Conservation (phyloP, 306 rosid species). For the Albizia julibrissin region DNA sequence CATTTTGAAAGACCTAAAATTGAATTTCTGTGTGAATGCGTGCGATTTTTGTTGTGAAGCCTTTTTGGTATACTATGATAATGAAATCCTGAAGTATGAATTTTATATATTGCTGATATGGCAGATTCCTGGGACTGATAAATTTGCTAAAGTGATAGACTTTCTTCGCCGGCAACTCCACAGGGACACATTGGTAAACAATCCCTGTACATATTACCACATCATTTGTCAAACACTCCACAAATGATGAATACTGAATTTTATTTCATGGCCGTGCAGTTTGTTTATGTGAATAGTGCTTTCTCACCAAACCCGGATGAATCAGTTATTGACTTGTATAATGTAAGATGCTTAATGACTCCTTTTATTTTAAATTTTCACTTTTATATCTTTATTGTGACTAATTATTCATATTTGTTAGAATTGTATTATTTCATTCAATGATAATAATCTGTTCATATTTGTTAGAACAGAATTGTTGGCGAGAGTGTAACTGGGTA, state of each 20-base stretch:
- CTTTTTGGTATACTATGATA: neutral
- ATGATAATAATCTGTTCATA: slow-evolving; percentile 12
- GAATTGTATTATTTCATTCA: neutral
- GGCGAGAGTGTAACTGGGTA: neutral
- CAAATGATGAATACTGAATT: slow-evolving; percentile 33
- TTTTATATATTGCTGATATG: slow-evolving; percentile 24
- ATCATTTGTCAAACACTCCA: slow-evolving; percentile 4
- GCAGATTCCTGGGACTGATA: slow-evolving; percentile 85
- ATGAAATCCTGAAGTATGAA: slow-evolving; percentile 1
- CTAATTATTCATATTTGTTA: slow-evolving; percentile 16
- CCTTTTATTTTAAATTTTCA: slow-evolving; percentile 18
- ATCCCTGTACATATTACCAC: neutral
- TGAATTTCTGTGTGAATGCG: slow-evolving; percentile 21
- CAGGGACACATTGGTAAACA: slow-evolving; percentile 79
- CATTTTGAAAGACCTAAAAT: slow-evolving; percentile 21
- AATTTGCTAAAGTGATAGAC: slow-evolving; percentile 92
- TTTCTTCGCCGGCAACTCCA: slow-evolving; percentile 90
- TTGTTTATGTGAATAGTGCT: slow-evolving; percentile 90
- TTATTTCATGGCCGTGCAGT: slow-evolving; percentile 54
- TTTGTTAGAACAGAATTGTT: slow-evolving; percentile 4
- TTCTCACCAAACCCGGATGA: slow-evolving; percentile 97
- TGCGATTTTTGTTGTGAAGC: neutral
- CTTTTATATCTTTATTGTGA: neutral
- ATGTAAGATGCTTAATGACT: slow-evolving; percentile 53
- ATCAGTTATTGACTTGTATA: slow-evolving; percentile 76